Percentiles rank a stretch among this genome's conserved stretches.
Conservation (phyloP, 352 stramenopile genomes). For the Pythium periplocum region DNA sequence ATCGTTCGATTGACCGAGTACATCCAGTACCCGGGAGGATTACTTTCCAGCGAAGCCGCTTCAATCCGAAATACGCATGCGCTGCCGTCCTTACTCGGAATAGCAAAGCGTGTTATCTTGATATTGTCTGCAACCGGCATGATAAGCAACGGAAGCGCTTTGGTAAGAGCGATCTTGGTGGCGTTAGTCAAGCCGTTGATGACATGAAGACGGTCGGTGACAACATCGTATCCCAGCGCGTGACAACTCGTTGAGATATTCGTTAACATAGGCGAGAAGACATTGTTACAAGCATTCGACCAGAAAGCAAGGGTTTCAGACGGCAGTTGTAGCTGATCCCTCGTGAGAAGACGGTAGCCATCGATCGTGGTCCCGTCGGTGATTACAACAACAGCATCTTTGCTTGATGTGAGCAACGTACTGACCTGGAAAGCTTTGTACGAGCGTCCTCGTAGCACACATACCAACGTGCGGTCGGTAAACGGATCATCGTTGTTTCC, state of each 20-base stretch:
- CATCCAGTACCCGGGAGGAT: slow-evolving; percentile 1
- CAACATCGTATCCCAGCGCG: slow-evolving; percentile 22
- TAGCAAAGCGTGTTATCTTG: slow-evolving; percentile 9
- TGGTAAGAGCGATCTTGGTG: slow-evolving; percentile 5
- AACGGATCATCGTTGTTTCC: slow-evolving; percentile 45
- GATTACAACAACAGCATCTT: slow-evolving; percentile 27
- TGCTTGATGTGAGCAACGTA: slow-evolving; percentile 9
- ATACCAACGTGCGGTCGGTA: slow-evolving; percentile 33
- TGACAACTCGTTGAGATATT: slow-evolving; percentile 15
- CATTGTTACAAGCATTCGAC: slow-evolving; percentile 10
- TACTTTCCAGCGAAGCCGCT: slow-evolving; percentile 14
- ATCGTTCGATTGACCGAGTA: too few species aligned
- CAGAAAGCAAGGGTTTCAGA: slow-evolving; percentile 2
- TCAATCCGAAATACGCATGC: slow-evolving; percentile 29
- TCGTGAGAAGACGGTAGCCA: slow-evolving; percentile 22
- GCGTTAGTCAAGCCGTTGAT: slow-evolving; percentile 14
- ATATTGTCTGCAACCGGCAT: slow-evolving; percentile 30
- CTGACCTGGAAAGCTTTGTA: too few species aligned
- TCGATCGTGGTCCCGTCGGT: slow-evolving; percentile 18
- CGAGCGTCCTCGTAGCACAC: too few species aligned
- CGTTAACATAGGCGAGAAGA: slow-evolving; percentile 12
- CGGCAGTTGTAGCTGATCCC: slow-evolving; percentile 6
- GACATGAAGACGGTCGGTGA: slow-evolving; percentile 11
- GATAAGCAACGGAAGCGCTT: slow-evolving; percentile 25
- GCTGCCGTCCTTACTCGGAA: slow-evolving; percentile 19